Evolutionary conservation across 345 rosid genomes (phyloP).

Genomic region (Salix brachista): DNA sequence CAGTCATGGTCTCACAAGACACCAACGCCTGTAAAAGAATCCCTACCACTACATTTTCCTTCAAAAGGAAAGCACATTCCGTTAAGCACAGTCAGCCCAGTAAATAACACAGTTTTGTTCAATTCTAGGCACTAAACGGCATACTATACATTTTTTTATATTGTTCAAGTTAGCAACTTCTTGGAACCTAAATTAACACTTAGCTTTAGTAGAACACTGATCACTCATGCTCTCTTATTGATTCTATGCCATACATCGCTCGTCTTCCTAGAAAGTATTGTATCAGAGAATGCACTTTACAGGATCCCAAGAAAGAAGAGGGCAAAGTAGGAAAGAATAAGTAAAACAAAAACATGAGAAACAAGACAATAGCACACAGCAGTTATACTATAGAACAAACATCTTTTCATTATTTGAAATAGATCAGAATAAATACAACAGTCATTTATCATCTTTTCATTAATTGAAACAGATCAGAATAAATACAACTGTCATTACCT

Average conservation of each 20-base stretch:
- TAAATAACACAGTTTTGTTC: not conserved
- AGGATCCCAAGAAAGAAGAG: not conserved
- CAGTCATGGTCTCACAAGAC: not conserved
- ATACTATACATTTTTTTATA: not conserved
- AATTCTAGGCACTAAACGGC: not conserved
- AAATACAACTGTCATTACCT: conserved; percentile 40
- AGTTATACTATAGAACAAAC: not conserved
- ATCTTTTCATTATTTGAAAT: not conserved
- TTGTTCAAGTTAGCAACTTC: not conserved
- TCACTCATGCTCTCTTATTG: not conserved
- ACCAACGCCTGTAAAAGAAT: not conserved
- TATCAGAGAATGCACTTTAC: too few species aligned
- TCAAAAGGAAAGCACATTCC: not conserved
- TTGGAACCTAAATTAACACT: not conserved
- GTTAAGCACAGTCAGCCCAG: not conserved
- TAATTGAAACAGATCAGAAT: not conserved
- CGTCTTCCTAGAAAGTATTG: too few species aligned
- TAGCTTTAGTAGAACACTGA: not conserved
- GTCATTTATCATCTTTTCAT: not conserved
- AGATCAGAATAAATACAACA: too few species aligned
- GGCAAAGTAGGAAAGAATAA: not conserved
- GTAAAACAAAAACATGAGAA: not conserved
- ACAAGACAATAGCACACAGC: not conserved
- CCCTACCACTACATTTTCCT: not conserved
- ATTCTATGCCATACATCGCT: not conserved